Base-by-base conservation (phyloP, 2,329 filamentous ascomycete species). In the Fusarium keratoplasticum region DNA sequence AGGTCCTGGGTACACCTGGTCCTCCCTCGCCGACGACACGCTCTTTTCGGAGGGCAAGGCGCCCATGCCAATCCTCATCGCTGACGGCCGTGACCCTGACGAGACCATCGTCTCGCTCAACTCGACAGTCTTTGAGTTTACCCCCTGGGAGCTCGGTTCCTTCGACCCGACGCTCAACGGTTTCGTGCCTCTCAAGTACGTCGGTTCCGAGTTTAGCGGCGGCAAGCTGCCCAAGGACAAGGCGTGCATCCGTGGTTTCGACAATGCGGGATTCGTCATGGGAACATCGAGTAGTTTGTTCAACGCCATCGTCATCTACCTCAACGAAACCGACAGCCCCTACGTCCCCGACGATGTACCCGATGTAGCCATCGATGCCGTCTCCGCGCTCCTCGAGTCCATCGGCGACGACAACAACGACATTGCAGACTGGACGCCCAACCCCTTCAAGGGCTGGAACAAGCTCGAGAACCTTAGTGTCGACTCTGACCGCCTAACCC, bases 221-320 rank as follows among this genome's bases (percentile, higher is more conserved):
- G 91, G 91, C 72, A 84, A 69, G 62, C 66, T 86, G 0, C 76
- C 81, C 14, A 65, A 84, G 33, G 87, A 87, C 78, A 85, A 87
- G 72, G 80, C 73, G 2, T 86, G 89, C 71, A 82, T 87, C 31
- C 79, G 79, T 27, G 94, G 94, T 1, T 95, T 95, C 74, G 94
- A 97, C 81, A 95, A 94, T 76, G 89, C 90, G 8, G 93, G 93
- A 2, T 97, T 91, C 77, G 86, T 96, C 35, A 94, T 96, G 90
- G 94, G 94, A 67, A 96, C 94, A 1, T 95, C 92, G 13, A 94
- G 92, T 18, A 92, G 92, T 10, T 86, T 97, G 5, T 97, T 97
- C 86, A 97, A 97, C 84, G 85, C 80, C 86, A 87, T 77, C 77
- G 86, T 91, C 64, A 87, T 97, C 88, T 87, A 97, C 91, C 40